These are phyloP conservation scores for Lipomyces sp. DNA, from an alignment of 805 yeast species.

Conservation along the genomic window DNA sequence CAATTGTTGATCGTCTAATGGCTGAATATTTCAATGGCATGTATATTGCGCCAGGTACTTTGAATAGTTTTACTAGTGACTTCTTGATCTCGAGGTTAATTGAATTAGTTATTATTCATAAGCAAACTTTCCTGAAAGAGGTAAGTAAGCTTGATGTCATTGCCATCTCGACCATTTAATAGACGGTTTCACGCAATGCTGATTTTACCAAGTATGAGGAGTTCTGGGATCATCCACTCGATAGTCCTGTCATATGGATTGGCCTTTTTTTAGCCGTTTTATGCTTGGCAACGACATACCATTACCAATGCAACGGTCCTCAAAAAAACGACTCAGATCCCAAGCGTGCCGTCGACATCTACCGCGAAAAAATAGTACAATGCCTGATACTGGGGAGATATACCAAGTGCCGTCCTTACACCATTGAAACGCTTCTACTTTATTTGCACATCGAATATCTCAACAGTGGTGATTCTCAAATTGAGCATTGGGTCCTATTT, in stretches of 20 bases:
- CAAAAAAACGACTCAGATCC: not conserved
- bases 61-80: not conserved
- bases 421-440: not conserved
- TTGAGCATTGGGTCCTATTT: not conserved
- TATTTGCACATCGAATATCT: not conserved
- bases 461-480: not conserved
- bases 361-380: conserved; percentile 12
- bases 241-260: conserved; percentile 43
- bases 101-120: conserved; percentile 23
- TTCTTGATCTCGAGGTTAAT: not conserved
- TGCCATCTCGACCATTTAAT: not conserved
- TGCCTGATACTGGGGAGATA: not conserved
- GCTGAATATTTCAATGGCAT: not conserved
- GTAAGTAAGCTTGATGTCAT: conserved; percentile 39
- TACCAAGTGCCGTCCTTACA: not conserved
- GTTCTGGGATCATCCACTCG: conserved; percentile 43
- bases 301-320: not conserved
- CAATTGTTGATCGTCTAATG: not conserved
- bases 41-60: not conserved
- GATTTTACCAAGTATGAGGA: conserved; percentile 38
- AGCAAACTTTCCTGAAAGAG: conserved; percentile 21
- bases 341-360: conserved; percentile 24
- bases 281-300: not conserved
- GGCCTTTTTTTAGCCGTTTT: conserved; percentile 42
- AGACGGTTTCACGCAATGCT: conserved; percentile 41